A percentile compares a stretch with the other conserved stretches of the same genome.
phyloP scores from a whole-genome alignment of 2,329 filamentous ascomycete species.

The Pseudogymnoascus sp. region DNA sequence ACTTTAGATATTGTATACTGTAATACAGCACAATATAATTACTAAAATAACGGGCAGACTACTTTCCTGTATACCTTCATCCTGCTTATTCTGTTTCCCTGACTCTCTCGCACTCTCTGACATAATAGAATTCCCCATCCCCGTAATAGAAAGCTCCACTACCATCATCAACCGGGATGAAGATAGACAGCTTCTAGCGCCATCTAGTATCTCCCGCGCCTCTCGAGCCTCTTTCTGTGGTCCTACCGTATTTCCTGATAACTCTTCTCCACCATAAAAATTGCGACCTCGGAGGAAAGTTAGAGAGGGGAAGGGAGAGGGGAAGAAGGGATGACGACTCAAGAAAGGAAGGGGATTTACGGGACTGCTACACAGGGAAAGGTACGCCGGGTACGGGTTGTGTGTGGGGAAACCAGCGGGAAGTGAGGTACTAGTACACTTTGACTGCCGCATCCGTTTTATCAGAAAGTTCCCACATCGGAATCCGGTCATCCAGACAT shows the following conservation, averaged over 20 bases:
- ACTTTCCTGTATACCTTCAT: neutral
- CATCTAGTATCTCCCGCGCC: neutral
- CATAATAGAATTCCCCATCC: neutral
- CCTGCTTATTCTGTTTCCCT: neutral
- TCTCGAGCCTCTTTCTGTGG: neutral
- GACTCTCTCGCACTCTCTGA: neutral
- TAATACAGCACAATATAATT: neutral
- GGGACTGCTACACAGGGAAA: neutral
- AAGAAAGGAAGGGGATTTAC: neutral
- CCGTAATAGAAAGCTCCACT: neutral
- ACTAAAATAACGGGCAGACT: neutral
- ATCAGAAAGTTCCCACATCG: neutral
- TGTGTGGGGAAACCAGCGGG: neutral
- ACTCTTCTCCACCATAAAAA: neutral
- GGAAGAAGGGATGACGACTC: neutral
- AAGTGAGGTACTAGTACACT: neutral
- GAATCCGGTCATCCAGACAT: neutral
- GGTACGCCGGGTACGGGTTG: neutral
- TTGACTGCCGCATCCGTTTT: neutral
- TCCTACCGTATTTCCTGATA: neutral
- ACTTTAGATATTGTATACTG: neutral
- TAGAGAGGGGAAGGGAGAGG: neutral
- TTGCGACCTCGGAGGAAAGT: neutral
- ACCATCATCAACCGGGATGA: neutral
- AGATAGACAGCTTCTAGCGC: neutral